phyloP scores from a whole-genome alignment of 495 filamentous ascomycete genomes.

The Tuber borchii region DNA sequence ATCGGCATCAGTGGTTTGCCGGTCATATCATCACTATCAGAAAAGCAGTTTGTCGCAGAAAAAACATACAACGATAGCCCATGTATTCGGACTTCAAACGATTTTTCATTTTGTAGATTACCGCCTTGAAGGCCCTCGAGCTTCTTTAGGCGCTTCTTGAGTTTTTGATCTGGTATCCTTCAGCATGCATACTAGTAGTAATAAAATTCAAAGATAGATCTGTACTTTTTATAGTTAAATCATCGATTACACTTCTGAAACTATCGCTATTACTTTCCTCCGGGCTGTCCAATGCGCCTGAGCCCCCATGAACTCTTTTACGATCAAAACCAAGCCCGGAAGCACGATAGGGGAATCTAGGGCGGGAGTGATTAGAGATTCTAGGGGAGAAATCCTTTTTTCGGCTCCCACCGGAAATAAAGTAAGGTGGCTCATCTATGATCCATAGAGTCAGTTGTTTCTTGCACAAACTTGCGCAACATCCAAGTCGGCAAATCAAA shows the following conservation, averaged over 20 bases:
- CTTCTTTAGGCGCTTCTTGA: conserved; percentile 62
- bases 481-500: neutral
- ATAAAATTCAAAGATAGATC: conserved; percentile 7
- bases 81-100: conserved; percentile 72
- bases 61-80: conserved; percentile 49
- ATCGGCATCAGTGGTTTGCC: conserved; percentile 1
- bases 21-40: conserved; percentile 19
- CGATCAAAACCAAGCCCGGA: neutral
- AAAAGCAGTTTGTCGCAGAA: conserved; percentile 15
- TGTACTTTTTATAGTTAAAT: conserved; percentile 62
- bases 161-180: conserved; percentile 46
- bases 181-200: conserved; percentile 9
- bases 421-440: conserved; percentile 42
- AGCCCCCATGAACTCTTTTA: conserved; percentile 2
- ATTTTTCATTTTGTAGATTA: conserved; percentile 57
- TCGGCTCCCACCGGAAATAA: conserved; percentile 32
- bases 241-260: conserved; percentile 63
- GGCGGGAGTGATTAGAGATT: neutral
- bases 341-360: neutral
- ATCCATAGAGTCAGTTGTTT: neutral
- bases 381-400: conserved; percentile 8
- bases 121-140: conserved; percentile 59
- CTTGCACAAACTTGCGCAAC: neutral
- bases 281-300: conserved; percentile 34
- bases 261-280: conserved; percentile 54